Base-by-base conservation (phyloP, 805 yeast species). In the Starmera quercuum region DNA sequence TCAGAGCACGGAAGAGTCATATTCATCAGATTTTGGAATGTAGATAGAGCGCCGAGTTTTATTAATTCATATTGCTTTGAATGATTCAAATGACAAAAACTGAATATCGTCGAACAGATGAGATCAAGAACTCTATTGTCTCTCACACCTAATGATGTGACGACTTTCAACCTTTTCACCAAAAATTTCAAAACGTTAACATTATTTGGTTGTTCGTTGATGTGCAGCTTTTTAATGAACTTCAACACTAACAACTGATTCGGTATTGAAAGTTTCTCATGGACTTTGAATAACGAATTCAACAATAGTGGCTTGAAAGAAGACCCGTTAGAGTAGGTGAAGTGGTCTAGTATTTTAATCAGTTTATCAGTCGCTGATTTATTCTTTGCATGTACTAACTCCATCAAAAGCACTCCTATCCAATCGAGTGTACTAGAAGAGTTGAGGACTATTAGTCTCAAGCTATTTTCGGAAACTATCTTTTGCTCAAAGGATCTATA, bases 1-100 rank as follows among this genome's bases (percentile, higher is more conserved):
- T 71, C 74, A 7, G 68, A 51, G 33, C 68, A 67, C 13, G 69
- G 66, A 6, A 68, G 38, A 29, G 65, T 59, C 17, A 59, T 53
- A 27, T 49, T 50, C 11, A 68, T 52, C 13, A 68, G 44, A 15
- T 51, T 51, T 29, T 57, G 53, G 31, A 68, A 53, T 9, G 47
- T 46, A 2, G 71, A 66, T 4, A 71, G 46, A 2, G 58, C 64
- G 2, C 70, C 74, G 22, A 61, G 44, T 17, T 49, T 49, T 13
- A 65, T 62, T 21, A 69, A 32, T 32, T 64, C 69, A 3, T 44
- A 32, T 38, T 70, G 75, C 19, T 56, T 50, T 2, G 42, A 33
- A 32, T 60, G 64, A 38, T 69, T 66, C 45, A 70, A 54, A 37
- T 66, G 68, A 42, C 75, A 69, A 32, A 65, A 54, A 35, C 62